These are phyloP conservation scores for Erythrobasidium yunnanense DNA, from an alignment of 768 basidiomycete genomes.

Conservation along the genomic window DNA sequence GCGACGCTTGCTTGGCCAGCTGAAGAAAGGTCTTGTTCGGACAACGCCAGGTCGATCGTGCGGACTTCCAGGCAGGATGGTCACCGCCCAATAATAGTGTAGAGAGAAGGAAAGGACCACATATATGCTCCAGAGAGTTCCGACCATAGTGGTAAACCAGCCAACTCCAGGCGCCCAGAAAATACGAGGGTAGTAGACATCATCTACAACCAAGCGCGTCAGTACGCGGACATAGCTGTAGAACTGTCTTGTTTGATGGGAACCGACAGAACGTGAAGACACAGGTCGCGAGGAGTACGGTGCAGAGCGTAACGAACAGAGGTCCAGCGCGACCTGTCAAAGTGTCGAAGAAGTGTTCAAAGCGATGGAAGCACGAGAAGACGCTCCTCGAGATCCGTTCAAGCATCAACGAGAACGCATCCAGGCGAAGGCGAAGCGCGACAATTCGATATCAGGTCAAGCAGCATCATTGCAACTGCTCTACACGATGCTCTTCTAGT, in stretches of 20 bases:
- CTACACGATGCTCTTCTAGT: too few relatives aligned
- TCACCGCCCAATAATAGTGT: slow-evolving; percentile 69
- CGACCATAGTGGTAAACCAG: slow-evolving; percentile 2
- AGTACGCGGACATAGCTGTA: too few relatives aligned
- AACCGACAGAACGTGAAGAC: slow-evolving; percentile 69
- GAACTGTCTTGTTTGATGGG: neutral
- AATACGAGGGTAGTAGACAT: slow-evolving; percentile 28
- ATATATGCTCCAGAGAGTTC: slow-evolving; percentile 26
- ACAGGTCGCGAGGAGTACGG: slow-evolving; percentile 58
- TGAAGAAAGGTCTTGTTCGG: slow-evolving; percentile 6
- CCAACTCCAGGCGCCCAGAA: slow-evolving; percentile 22
- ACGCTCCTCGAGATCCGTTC: slow-evolving; percentile 8
- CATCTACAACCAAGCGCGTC: neutral
- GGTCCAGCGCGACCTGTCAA: slow-evolving; percentile 89
- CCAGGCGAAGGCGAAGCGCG: too few relatives aligned
- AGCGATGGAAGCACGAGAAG: slow-evolving; percentile 25
- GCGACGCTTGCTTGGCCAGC: slow-evolving; percentile 5
- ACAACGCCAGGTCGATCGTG: slow-evolving; percentile 26
- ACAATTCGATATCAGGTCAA: too few relatives aligned
- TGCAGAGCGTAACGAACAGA: slow-evolving; percentile 72
- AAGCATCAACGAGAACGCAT: too few relatives aligned
- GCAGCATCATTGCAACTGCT: too few relatives aligned
- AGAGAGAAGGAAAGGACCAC: slow-evolving; percentile 32
- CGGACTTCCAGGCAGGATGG: slow-evolving; percentile 66
- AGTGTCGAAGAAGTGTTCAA: slow-evolving; percentile 7